These are phyloP conservation scores for Furcasterigmium sp. DNA, from an alignment of 2,329 filamentous ascomycete genomes.

Conservation along the genomic window DNA sequence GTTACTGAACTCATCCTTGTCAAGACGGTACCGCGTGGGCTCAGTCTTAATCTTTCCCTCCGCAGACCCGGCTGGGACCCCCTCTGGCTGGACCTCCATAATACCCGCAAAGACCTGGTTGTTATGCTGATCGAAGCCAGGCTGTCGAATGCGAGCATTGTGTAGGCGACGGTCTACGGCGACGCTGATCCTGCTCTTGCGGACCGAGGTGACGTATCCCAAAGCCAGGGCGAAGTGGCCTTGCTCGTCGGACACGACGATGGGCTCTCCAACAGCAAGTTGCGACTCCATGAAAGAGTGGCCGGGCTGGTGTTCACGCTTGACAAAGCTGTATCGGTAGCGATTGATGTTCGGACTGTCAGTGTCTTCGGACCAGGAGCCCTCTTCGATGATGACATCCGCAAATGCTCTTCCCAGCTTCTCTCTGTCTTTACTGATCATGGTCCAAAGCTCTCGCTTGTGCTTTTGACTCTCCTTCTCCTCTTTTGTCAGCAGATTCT, in stretches of 20 bases:
- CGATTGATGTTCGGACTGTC: constrained; percentile 82
- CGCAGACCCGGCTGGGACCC: constrained; percentile 43
- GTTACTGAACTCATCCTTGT: constrained; percentile 98
- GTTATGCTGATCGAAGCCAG: constrained; percentile 66
- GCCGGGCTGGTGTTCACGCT: constrained; percentile 51
- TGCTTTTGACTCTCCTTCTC: constrained; percentile 86
- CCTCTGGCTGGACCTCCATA: constrained; percentile 71
- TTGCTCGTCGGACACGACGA: constrained; percentile 93
- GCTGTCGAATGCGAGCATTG: constrained; percentile 71
- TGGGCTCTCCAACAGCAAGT: constrained; percentile 78
- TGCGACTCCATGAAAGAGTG: constrained; percentile 93
- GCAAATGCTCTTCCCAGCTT: constrained; percentile 85
- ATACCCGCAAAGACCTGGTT: constrained; percentile 90
- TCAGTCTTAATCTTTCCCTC: constrained; percentile 46
- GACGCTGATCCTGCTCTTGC: constrained; percentile 72
- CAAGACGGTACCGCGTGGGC: constrained; percentile 72
- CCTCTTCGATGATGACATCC: constrained; percentile 77
- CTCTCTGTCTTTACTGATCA: constrained; percentile 85
- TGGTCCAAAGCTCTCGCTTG: constrained; percentile 89
- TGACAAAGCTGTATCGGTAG: constrained; percentile 80
- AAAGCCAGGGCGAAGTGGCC: constrained; percentile 94
- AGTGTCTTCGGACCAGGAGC: constrained; percentile 64
- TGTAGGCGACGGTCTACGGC: constrained; percentile 87
- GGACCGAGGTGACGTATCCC: constrained; percentile 78
- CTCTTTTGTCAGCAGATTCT: constrained; percentile 86